Evolutionary conservation across 257 asterid species (phyloP).

Genomic region (Fraxinus cuspidata): DNA sequence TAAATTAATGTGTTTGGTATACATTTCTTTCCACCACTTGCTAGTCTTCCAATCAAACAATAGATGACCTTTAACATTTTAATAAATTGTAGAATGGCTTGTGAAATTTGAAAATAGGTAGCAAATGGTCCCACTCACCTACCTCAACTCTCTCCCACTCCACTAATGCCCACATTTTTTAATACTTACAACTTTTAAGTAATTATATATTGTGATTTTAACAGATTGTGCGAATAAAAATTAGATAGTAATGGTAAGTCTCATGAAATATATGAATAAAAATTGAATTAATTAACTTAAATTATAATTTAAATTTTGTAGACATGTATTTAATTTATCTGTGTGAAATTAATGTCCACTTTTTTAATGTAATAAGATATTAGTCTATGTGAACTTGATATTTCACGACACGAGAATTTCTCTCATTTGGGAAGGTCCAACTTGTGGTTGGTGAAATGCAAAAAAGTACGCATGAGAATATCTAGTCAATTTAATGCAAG

Average conservation of each 20-base stretch:
- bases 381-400: neutral
- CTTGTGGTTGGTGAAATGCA: neutral
- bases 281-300: no score
- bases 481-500: no score
- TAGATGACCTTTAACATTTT: neutral
- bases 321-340: no score
- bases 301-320: no score
- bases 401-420: neutral
- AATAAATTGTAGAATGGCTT: neutral
- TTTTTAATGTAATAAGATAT: no score
- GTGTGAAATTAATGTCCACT: no score
- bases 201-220: no score
- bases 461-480: no score
- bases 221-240: no score
- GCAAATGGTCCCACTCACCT: neutral
- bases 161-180: neutral
- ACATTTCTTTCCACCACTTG: neutral
- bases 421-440: neutral
- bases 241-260: no score
- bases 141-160: neutral
- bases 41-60: neutral
- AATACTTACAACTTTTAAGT: no score
- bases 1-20: neutral
- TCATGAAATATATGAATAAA: no score
- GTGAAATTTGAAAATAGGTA: neutral